Evolutionary conservation across 495 filamentous ascomycete genomes (phyloP), one percentile per base, ranked within the genome.

Genomic region (Neurospora tetrasperma): DNA sequence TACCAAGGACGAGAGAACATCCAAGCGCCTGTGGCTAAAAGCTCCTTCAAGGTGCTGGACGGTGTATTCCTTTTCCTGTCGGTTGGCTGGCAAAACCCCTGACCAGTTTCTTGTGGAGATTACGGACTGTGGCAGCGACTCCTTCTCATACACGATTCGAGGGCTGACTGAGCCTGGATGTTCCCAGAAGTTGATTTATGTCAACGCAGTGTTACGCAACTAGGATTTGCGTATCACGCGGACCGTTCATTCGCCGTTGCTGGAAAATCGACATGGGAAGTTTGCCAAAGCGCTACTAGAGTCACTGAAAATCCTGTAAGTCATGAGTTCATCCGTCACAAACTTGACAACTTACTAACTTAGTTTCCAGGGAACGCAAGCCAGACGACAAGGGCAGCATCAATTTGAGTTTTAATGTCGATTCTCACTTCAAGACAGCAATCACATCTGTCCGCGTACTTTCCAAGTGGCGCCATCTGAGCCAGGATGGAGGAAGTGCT

Each of bases 51-150:
- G 76, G 3, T 75, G 76, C 31, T 80, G 71, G 39, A 78, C 87
- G 4, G 73, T 79, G 2, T 91, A 90, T 73, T 85, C 89, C 31
- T 87, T 88, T 46, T 79, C 79, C 18, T 89, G 88, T 20, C 27
- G 2, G 72, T 76, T 77, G 1, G 75, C 74, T 16, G 23, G 70
- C 0, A 66, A 77, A 3, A 62, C 72, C 0, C 12, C 14, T 3
- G 18, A 18, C 5, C 44, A 38, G 18, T 84, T 90, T 72, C 71
- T 85, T 18, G 79, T 91, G 8, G 81, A 83, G 7, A 79, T 91
- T 9, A 78, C 80, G 3, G 79, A 91, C n/a, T 80, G 88, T 75
- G 82, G 80, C 5, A 75, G n/a, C 44, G 31, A 77, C 8, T 71
- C 46, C 0, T 82, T 84, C 70, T 73, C 72, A 0, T 75, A 75